phyloP scores from a whole-genome alignment of 306 rosid genomes.

The Dalbergia cultrata region DNA sequence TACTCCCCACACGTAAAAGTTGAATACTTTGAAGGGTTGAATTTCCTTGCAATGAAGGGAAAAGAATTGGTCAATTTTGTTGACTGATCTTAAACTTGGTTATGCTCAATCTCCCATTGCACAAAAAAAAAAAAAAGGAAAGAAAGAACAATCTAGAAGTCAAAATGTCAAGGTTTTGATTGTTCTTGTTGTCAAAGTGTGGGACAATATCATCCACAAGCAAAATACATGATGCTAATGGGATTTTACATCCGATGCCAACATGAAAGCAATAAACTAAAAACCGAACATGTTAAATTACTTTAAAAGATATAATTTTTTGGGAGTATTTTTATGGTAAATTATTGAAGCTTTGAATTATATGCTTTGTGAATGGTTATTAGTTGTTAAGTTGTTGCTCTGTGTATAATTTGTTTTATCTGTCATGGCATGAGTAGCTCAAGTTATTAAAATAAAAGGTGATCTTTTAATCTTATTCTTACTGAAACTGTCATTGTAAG shows the following conservation, averaged over 20 bases:
- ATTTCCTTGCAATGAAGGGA: no score
- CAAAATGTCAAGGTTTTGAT: no score
- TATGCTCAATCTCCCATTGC: no score
- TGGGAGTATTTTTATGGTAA: background rate
- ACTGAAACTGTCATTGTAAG: slow-evolving; percentile 61
- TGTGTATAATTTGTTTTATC: slow-evolving; percentile 31
- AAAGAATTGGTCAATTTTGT: no score
- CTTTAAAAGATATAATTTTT: background rate
- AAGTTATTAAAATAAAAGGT: slow-evolving; percentile 25
- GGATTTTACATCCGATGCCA: slow-evolving; percentile 28
- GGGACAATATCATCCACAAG: no score
- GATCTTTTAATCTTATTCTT: slow-evolving; percentile 29
- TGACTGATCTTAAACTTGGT: no score
- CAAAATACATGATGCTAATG: background rate
- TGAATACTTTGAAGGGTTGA: no score
- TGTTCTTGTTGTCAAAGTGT: no score
- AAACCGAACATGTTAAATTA: background rate
- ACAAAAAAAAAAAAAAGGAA: no score
- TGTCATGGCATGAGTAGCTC: slow-evolving; percentile 8
- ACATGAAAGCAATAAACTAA: background rate
- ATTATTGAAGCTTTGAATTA: background rate
- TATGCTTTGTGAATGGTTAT: slow-evolving; percentile 10
- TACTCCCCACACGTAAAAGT: no score
- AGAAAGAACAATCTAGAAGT: no score
- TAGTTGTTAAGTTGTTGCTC: slow-evolving; percentile 13